Evolutionary conservation across 2,329 filamentous ascomycete genomes (phyloP).

Genomic region (Neocatenulostroma microsporum): DNA sequence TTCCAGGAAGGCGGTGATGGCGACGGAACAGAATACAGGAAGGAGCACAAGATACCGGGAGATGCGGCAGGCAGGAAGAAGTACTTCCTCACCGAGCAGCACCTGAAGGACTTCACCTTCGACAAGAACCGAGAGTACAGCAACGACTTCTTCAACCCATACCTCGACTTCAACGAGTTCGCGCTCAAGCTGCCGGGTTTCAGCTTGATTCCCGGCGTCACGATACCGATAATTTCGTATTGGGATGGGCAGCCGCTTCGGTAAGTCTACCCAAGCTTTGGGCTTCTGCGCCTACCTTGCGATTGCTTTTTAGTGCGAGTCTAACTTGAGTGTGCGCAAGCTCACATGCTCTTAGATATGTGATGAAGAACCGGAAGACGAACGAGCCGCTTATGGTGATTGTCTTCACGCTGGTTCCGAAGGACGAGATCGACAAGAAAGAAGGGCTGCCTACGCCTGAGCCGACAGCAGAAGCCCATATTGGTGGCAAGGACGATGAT

Average conservation of each 20-base stretch:
- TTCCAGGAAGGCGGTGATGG: conserved; percentile 47
- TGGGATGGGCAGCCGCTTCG: conserved; percentile 72
- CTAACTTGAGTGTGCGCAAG: conserved; percentile 39
- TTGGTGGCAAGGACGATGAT: conserved; percentile 13
- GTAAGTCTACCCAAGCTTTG: conserved; percentile 42
- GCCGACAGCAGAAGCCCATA: conserved; percentile 3
- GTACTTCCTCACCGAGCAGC: conserved; percentile 50
- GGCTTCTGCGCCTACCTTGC: conserved; percentile 1
- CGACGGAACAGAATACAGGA: conserved; percentile 35
- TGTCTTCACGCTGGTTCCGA: conserved; percentile 67
- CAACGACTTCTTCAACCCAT: conserved; percentile 81
- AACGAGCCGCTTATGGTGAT: conserved; percentile 72
- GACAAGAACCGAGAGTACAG: conserved; percentile 55
- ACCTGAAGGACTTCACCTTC: conserved; percentile 52
- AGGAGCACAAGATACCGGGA: conserved; percentile 34
- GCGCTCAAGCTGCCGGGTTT: conserved; percentile 60
- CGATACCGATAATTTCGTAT: conserved; percentile 64
- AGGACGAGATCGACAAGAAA: conserved; percentile 47
- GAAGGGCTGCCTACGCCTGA: background rate
- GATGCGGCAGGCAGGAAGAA: conserved; percentile 47
- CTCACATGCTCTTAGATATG: conserved; percentile 83
- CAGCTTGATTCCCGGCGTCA: conserved; percentile 51
- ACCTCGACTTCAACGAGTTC: conserved; percentile 79
- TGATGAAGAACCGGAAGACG: conserved; percentile 72
- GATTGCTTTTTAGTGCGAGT: conserved; percentile 4